Base-by-base conservation (phyloP, 192 early-diverging fungal genomes). In the Phlyctochytrium planicorne region DNA sequence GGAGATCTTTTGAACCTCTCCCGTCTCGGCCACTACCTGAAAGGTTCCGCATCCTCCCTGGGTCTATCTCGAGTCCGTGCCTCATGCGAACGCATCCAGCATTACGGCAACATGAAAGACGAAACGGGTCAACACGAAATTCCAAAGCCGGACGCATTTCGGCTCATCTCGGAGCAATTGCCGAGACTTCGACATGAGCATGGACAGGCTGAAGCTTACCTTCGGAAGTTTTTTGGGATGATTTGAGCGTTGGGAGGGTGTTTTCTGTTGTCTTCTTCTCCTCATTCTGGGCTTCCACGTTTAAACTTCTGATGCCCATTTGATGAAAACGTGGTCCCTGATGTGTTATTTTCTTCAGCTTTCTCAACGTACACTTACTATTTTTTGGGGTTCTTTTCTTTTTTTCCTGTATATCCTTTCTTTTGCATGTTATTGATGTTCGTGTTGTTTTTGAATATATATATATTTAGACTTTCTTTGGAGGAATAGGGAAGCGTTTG, bases 31-130 rank as follows among this genome's bases (percentile, higher is more conserved):
- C 95, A 97, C 65, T 97, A 94, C 71, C 73, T 96, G 37, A 97
- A 97, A 65, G 95, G 95, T 20, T 91, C 88, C 60, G 95, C 94
- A 0, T 92, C 92, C 3, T 88, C 91, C 0, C 78, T 97, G 33
- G 95, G 95, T 23, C 69, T 94, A 24, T 85, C 76, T 50, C 90
- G 88, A 69, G 89, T 97, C 24, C 88, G 87, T 61, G 82, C 77
- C 27, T 87, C 89, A 29, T 97, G 94, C 75, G 93, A 93, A 68
- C 84, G 89, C 37, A 91, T 97, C n/a, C 94, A 97, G 77, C 83
- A 90, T 64, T 82, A 87, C 66, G 94, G 92, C 27, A 29, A 14
- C 27, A 24, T 57, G 55, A 57, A 25, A 29, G 55, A 57, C 27
- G 55, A 57, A 27, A 29, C 55, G 6, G 55, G 55, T 10, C 10